Evolutionary conservation across 139 green algal genomes (phyloP).

Genomic region (Yamagishiella unicocca): DNA sequence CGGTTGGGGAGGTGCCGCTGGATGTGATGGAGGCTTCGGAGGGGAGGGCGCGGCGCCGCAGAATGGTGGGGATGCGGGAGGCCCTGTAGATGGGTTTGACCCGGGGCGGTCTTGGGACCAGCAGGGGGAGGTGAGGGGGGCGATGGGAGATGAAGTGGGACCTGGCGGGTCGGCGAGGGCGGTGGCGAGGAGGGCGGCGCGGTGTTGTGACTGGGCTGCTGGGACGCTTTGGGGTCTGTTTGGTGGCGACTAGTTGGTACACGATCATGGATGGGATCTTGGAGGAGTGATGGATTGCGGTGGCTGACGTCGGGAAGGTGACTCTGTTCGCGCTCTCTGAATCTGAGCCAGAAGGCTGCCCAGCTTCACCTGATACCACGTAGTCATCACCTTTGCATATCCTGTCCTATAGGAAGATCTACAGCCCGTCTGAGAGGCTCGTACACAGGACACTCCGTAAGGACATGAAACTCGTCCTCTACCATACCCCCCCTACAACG

Average conservation of each 20-base stretch:
- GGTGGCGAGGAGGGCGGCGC: background rate
- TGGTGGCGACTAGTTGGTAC: constrained; percentile 5
- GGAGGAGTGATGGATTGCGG: background rate
- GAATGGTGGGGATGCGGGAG: background rate
- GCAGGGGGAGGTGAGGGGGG: background rate
- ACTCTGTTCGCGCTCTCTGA: background rate
- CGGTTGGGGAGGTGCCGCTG: background rate
- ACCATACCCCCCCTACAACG: too few species aligned
- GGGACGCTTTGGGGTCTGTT: constrained; percentile 39
- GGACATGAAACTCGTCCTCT: too few species aligned
- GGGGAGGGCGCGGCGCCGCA: too few species aligned
- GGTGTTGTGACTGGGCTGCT: constrained; percentile 33
- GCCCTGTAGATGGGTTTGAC: background rate
- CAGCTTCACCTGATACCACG: background rate
- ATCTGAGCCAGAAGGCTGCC: background rate
- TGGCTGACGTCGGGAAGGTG: background rate
- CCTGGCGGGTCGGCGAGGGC: background rate
- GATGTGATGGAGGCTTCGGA: background rate
- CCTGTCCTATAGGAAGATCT: too few species aligned
- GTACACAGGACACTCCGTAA: too few species aligned
- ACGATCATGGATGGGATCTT: background rate
- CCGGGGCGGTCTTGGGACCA: background rate
- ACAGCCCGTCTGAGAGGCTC: too few species aligned
- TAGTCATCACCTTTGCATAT: too few species aligned
- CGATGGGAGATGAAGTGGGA: constrained; percentile 56